Evolutionary conservation across 345 rosid species (phyloP), one percentile per base, ranked within the genome.

Genomic region (Sisymbrium altissimum): DNA sequence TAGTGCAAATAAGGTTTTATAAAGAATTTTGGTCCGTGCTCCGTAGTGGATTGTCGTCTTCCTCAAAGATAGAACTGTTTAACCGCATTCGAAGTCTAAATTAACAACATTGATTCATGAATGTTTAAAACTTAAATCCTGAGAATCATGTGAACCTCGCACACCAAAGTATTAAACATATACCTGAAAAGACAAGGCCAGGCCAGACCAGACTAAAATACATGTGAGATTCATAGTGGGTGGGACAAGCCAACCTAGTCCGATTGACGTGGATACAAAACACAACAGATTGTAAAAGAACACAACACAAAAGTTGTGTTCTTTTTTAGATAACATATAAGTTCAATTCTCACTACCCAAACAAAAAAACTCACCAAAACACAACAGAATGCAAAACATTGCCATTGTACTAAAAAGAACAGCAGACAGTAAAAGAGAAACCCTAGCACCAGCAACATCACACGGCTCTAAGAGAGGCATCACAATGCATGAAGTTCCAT

Each of bases 401-500:
- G n/a, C n/a, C n/a, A n/a, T n/a, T n/a, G n/a, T n/a, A n/a, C n/a
- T n/a, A n/a, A n/a, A n/a, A n/a, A n/a, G n/a, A n/a, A 23, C 3
- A 23, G 3, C 25, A 23, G 25, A 23, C 1, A 1, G 25, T 3
- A 23, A 23, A 23, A 23, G 25, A 23, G 3, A 23, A 1, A 23
- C 25, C 3, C 25, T 1, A 50, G 13, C 18, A 50, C 15, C 35
- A 53, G 54, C 54, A 52, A 30, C 29, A 55, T 1, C 36, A 49
- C 19, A 46, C 30, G 54, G 63, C 62, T 62, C 52, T 14, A 48
- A 18, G 2, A 27, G 1, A 4, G 5, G 55, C 39, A 50, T 68
- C 64, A 0, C 68, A 75, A 12, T 40, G 63, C 69, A 75, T n/a
- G 30, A 75, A 68, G 74, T 75, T 69, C 79, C 74, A 50, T 33